Conservation (phyloP, 129 eudicot genomes). For the Tagetes erecta region DNA sequence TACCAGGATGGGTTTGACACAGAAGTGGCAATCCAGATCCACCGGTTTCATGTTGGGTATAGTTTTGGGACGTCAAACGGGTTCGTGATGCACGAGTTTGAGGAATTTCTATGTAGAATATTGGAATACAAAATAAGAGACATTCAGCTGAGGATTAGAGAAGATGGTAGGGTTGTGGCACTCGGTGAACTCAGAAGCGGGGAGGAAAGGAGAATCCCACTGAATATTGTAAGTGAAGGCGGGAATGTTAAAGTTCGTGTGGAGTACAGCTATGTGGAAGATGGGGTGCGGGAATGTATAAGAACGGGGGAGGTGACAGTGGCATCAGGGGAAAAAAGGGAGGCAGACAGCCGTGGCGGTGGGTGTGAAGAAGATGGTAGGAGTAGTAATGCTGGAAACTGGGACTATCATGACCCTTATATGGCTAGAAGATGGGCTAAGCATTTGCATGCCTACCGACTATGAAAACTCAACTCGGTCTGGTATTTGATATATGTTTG, state of each 20-base stretch:
- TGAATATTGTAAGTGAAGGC: constrained; percentile 32
- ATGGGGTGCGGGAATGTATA: constrained; percentile 46
- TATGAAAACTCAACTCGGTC: constrained; percentile 26
- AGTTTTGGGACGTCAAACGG: constrained; percentile 63
- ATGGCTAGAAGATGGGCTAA: constrained; percentile 99
- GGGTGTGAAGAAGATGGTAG: constrained; percentile 48
- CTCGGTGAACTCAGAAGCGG: constrained; percentile 77
- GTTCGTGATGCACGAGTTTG: constrained; percentile 78
- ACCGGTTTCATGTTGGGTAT: constrained; percentile 75
- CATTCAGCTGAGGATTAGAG: constrained; percentile 60
- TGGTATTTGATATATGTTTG: constrained; percentile 12
- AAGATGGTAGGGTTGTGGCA: constrained; percentile 51
- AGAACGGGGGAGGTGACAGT: constrained; percentile 61
- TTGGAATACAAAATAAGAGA: constrained; percentile 71
- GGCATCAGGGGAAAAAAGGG: constrained; percentile 41
- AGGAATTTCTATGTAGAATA: constrained; percentile 64
- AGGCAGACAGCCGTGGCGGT: neutral
- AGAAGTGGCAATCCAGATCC: constrained; percentile 50
- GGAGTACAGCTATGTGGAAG: constrained; percentile 67
- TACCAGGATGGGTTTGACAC: constrained; percentile 48
- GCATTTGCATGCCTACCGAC: constrained; percentile 73
- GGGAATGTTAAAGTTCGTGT: constrained; percentile 45
- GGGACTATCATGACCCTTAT: constrained; percentile 85
- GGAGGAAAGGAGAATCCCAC: constrained; percentile 74
- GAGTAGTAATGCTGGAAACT: constrained; percentile 54